phyloP scores from a whole-genome alignment of 768 basidiomycete species.

The Myochromella boudieri region DNA sequence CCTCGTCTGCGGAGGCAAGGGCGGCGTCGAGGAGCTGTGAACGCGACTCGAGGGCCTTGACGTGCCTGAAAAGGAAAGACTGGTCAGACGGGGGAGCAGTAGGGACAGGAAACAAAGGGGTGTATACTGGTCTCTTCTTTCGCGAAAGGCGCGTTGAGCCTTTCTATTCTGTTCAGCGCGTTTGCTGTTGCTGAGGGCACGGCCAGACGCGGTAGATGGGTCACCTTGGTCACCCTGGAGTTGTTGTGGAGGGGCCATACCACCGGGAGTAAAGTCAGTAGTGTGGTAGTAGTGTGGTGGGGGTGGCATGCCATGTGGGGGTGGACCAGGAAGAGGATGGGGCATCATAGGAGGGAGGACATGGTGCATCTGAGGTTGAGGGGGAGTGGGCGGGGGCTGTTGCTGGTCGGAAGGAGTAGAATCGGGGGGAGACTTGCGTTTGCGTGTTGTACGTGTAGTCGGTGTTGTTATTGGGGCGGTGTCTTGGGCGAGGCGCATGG shows the following conservation, averaged over 20 bases:
- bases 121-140: conserved; percentile 80
- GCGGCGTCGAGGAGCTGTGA: conserved; percentile 86
- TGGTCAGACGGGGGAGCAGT: conserved; percentile 12
- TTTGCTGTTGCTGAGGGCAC: conserved; percentile 76
- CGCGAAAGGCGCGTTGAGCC: conserved; percentile 89
- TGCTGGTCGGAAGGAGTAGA: conserved; percentile 29
- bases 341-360: conserved; percentile 57
- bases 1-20: conserved; percentile 83
- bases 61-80: conserved; percentile 54
- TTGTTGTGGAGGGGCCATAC: conserved; percentile 34
- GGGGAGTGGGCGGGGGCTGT: conserved; percentile 25
- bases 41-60: conserved; percentile 83
- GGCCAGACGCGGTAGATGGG: conserved; percentile 33
- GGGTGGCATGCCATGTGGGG: conserved; percentile 13
- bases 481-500: conserved; percentile 66
- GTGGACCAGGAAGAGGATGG: conserved; percentile 39
- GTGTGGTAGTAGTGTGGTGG: conserved; percentile 53
- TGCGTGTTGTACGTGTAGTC: conserved; percentile 46
- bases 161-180: conserved; percentile 94
- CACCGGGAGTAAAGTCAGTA: conserved; percentile 55
- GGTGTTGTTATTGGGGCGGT: conserved; percentile 45
- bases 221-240: conserved; percentile 28
- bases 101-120: conserved; percentile 7
- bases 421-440: conserved; percentile 64
- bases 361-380: conserved; percentile 42